Evolutionary conservation across 2,329 filamentous ascomycete species (phyloP), one percentile per base, ranked within the genome.

Genomic region (Venturia oleaginea): DNA sequence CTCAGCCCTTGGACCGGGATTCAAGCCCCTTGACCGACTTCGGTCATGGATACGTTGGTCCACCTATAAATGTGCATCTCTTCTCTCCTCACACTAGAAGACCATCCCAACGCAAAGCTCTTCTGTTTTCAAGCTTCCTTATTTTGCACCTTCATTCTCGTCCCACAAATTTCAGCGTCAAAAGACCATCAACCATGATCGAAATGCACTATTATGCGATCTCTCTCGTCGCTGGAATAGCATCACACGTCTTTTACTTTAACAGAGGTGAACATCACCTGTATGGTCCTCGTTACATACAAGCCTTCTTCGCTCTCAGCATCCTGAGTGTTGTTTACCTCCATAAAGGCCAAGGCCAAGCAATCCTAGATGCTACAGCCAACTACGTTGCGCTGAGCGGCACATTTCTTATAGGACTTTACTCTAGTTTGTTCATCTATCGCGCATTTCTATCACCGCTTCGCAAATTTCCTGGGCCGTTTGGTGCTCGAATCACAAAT

Each of bases 251-350:
- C 10, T 17, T 63, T n/a, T 68, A 67, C 34, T 69, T 69, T 62
- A 62, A 64, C 40, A 57, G 65, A 46, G 68, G 68, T 37, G 68
- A 70, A 59, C 68, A 69, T 46, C 68, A 69, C 61, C 42, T 66
- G 55, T 59, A 69, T 51, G 61, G 67, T 42, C 22, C 66, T 17
- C 55, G 43, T 11, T 68, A 66, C 46, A 37, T 68, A 17, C 67
- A 67, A 55, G 38, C 60, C 30, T 51, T 67, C 15, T 17, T 64
- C 4, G 2, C 30, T 17, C 34, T 43, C n/a, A 61, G n/a, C 30
- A 37, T 37, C 27, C 54, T 37, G 10, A 55, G 32, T n/a, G 42
- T 17, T 19, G 15, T 64, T n/a, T 40, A 40, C n/a, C 51, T 60
- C 22, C 19, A 43, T 19, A 62, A 15, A 46, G 37, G 22, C 15